These are phyloP conservation scores for Quercus suber DNA, from an alignment of 306 rosid species.

Conservation along the genomic window DNA sequence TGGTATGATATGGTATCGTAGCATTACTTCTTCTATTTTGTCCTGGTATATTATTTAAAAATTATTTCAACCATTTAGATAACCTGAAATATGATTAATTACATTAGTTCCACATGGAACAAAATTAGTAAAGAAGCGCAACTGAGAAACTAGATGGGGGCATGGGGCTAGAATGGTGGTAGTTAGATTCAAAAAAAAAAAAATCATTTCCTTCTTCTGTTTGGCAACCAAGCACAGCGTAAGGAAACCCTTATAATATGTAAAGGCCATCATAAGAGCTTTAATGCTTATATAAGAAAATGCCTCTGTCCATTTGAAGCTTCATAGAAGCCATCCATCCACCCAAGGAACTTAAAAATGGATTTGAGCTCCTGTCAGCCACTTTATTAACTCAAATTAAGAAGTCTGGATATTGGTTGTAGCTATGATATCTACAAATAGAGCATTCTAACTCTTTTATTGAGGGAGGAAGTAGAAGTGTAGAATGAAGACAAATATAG, in stretches of 20 bases:
- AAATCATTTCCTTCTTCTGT: background rate
- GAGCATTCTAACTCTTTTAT: background rate
- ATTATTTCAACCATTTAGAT: background rate
- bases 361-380: background rate
- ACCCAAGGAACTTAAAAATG: background rate
- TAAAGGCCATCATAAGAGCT: background rate
- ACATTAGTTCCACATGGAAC: background rate
- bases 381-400: background rate
- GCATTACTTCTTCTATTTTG: background rate
- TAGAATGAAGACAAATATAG: background rate
- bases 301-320: background rate
- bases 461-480: background rate
- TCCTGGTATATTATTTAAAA: background rate
- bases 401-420: background rate
- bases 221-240: background rate
- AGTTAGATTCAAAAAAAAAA: background rate
- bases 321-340: background rate
- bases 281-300: background rate
- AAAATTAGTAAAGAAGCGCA: background rate
- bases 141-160: background rate
- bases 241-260: background rate
- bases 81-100: background rate
- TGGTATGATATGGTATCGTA: conserved; percentile 48
- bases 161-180: background rate
- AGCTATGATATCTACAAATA: background rate